Conservation (phyloP, 495 filamentous ascomycete species). For the Symbiotaphrina buchneri region DNA sequence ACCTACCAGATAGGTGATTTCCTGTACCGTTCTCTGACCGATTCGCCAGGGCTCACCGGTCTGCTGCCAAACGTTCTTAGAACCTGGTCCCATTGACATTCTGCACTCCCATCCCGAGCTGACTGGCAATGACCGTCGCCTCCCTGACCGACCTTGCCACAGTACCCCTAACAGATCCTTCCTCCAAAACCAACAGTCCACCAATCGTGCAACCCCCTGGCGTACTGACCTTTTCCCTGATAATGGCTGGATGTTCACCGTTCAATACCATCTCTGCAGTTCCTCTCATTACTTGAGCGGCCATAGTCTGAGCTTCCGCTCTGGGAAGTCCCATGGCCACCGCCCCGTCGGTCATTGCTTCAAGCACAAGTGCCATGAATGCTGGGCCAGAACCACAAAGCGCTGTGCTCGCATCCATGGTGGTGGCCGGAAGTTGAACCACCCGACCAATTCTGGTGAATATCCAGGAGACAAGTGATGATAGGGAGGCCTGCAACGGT, state of each 20-base stretch:
- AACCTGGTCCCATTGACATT: constrained; percentile 24
- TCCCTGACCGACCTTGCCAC: constrained; percentile 54
- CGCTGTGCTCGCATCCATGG: constrained; percentile 56
- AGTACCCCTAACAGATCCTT: constrained; percentile 45
- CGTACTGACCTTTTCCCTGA: constrained; percentile 58
- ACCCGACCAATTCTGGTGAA: constrained; percentile 50
- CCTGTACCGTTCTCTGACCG: too few relatives aligned
- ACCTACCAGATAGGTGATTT: too few relatives aligned
- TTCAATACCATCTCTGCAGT: constrained; percentile 43
- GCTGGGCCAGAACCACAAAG: constrained; percentile 62
- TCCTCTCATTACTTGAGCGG: constrained; percentile 58
- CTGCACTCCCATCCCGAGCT: constrained; percentile 29
- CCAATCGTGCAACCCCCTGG: constrained; percentile 68
- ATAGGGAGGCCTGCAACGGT: constrained; percentile 18
- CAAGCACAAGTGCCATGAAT: constrained; percentile 56
- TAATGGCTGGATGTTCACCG: constrained; percentile 54
- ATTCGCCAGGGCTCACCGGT: too few relatives aligned
- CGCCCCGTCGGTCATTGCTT: constrained; percentile 55
- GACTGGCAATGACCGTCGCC: constrained; percentile 52
- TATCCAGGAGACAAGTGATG: constrained; percentile 44
- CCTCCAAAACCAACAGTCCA: constrained; percentile 53
- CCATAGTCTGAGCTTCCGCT: constrained; percentile 57
- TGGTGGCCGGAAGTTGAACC: constrained; percentile 33
- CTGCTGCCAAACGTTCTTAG: too few relatives aligned
- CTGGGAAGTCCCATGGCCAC: constrained; percentile 64